phyloP scores from a whole-genome alignment of 306 rosid genomes.

The Sesbania bispinosa region DNA sequence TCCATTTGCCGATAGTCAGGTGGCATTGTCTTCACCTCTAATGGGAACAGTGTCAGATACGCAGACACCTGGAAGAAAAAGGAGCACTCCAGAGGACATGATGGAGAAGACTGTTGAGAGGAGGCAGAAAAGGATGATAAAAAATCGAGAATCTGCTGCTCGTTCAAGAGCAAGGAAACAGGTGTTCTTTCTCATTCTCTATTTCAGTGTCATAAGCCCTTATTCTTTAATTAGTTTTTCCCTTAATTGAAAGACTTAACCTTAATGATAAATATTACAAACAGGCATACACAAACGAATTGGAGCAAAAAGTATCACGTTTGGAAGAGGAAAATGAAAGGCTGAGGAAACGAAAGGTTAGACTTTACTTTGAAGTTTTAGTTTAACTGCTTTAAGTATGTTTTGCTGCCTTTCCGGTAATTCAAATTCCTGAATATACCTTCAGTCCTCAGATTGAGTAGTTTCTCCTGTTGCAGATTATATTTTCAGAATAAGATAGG shows the following conservation, averaged over 20 bases:
- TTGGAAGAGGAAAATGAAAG: slow-evolving; percentile 93
- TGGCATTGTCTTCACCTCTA: slow-evolving; percentile 62
- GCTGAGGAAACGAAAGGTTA: slow-evolving; percentile 88
- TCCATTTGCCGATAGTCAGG: slow-evolving; percentile 58
- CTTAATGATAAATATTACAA: slow-evolving; percentile 5
- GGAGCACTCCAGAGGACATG: slow-evolving; percentile 62
- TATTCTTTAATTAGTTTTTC: background rate
- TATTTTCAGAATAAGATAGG: background rate
- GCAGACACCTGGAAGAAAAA: slow-evolving; percentile 74
- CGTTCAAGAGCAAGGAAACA: slow-evolving; percentile 99
- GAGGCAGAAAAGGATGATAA: slow-evolving; percentile 97
- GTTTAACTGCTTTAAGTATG: background rate
- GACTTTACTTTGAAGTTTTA: slow-evolving; percentile 31
- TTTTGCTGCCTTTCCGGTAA: slow-evolving; percentile 9
- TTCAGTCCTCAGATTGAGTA: background rate
- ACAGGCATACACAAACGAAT: slow-evolving; percentile 94
- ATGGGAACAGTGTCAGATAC: slow-evolving; percentile 77
- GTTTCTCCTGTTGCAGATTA: background rate
- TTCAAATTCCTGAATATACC: background rate
- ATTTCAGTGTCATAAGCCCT: background rate
- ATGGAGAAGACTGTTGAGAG: slow-evolving; percentile 90
- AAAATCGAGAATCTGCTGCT: slow-evolving; percentile 98
- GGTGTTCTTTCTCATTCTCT: slow-evolving; percentile 41
- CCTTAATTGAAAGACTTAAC: background rate
- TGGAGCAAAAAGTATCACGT: slow-evolving; percentile 88